These are phyloP conservation scores for Acacia pycnantha DNA, from an alignment of 331 rosid genomes.

Conservation along the genomic window DNA sequence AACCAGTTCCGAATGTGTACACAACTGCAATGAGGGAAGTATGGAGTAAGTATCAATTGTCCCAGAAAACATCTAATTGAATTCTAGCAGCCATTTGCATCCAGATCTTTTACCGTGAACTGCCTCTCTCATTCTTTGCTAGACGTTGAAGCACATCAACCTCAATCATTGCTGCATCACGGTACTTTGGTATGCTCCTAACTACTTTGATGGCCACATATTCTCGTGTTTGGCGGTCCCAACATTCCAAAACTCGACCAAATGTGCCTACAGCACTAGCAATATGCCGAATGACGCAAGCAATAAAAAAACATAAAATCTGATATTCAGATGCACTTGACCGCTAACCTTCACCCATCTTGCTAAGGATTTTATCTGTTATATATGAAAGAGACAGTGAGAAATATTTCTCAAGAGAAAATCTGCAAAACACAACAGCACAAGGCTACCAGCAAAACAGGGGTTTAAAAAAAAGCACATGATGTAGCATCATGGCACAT, in stretches of 20 bases:
- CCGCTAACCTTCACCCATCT: constrained; percentile 87
- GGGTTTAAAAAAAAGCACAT: not conserved
- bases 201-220: constrained; percentile 74
- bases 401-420: not conserved
- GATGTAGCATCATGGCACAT: not conserved
- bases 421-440: not conserved
- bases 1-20: constrained; percentile 71
- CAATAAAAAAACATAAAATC: constrained; percentile 65
- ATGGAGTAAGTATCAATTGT: constrained; percentile 19
- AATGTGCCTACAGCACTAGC: constrained; percentile 96
- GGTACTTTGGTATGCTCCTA: constrained; percentile 69
- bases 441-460: not conserved
- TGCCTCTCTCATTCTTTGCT: constrained; percentile 49
- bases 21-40: constrained; percentile 49
- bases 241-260: constrained; percentile 88
- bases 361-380: constrained; percentile 78
- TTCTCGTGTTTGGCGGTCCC: constrained; percentile 72
- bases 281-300: constrained; percentile 77
- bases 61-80: constrained; percentile 11
- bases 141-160: constrained; percentile 65
- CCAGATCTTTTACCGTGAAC: constrained; percentile 41
- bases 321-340: constrained; percentile 71
- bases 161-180: constrained; percentile 75
- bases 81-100: constrained; percentile 2
- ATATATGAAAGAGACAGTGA: not conserved